Percentiles rank a stretch among this genome's conserved stretches.
phyloP scores from a whole-genome alignment of 2,329 filamentous ascomycete genomes.

The Pseudogymnoascus sp. region DNA sequence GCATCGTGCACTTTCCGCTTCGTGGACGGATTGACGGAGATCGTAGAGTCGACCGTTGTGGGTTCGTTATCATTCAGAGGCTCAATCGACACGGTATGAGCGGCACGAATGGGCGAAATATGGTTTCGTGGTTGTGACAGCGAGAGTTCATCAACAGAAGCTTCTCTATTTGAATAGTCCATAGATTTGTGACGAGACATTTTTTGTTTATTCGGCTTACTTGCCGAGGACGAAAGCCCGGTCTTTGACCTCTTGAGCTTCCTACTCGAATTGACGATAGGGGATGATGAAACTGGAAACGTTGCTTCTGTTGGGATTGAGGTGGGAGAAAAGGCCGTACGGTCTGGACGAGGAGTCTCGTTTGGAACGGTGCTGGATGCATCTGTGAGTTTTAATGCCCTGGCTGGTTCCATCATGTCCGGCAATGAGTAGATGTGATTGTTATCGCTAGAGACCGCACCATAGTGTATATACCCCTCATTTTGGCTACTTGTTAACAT shows the following conservation, averaged over 20 bases:
- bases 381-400: neutral
- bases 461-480: neutral
- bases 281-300: neutral
- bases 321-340: neutral
- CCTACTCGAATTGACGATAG: neutral
- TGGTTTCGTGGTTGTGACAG: neutral
- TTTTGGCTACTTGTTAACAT: conserved; percentile 10
- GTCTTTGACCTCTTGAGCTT: conserved; percentile 7
- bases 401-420: conserved; percentile 7
- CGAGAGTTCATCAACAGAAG: conserved; percentile 9
- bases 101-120: neutral
- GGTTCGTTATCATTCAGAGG: neutral
- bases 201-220: neutral
- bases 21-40: neutral
- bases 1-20: neutral
- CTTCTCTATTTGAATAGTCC: neutral
- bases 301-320: neutral
- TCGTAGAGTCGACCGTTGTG: neutral
- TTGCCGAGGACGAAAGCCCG: neutral
- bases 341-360: conserved; percentile 7
- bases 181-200: neutral
- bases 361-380: conserved; percentile 6
- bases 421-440: conserved; percentile 1
- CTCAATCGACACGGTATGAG: neutral
- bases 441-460: neutral